Percentiles rank a stretch among this genome's conserved stretches.
Evolutionary conservation across 495 filamentous ascomycete species (phyloP).

Genomic region (Podospora sp.): DNA sequence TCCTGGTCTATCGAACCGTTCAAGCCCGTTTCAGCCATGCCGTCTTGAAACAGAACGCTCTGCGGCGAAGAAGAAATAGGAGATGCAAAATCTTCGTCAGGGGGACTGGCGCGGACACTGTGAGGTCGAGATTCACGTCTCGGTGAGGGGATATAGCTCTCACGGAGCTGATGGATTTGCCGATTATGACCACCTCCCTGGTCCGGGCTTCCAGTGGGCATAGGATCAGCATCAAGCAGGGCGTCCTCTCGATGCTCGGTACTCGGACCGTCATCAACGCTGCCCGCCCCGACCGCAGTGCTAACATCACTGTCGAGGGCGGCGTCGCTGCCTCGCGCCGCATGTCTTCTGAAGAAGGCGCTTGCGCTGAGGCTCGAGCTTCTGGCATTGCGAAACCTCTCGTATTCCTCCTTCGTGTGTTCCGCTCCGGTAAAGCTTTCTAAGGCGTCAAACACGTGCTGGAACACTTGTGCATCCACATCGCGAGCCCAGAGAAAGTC

Average conservation of each 20-base stretch:
- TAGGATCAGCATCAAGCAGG: neutral
- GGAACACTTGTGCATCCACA: constrained; percentile 82
- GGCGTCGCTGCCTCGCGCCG: constrained; percentile 23
- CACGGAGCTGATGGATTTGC: constrained; percentile 13
- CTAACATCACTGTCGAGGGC: constrained; percentile 40
- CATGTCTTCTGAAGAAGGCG: constrained; percentile 32
- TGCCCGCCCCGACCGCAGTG: constrained; percentile 32
- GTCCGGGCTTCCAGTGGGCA: neutral
- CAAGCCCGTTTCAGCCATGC: neutral
- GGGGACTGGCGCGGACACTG: neutral
- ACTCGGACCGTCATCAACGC: constrained; percentile 14
- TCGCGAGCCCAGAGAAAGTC: constrained; percentile 96
- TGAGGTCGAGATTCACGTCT: neutral
- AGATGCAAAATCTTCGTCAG: constrained; percentile 1
- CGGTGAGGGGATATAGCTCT: constrained; percentile 13
- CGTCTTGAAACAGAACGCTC: constrained; percentile 10
- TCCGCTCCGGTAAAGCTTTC: constrained; percentile 61
- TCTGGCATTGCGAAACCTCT: constrained; percentile 45
- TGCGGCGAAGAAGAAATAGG: constrained; percentile 13
- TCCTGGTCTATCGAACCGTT: constrained; percentile 8
- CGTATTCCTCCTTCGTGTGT: constrained; percentile 56
- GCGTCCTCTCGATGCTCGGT: constrained; percentile 6
- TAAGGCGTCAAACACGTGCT: constrained; percentile 84
- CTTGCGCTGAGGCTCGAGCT: constrained; percentile 38
- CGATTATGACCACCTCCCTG: neutral